Base-by-base conservation (phyloP, 1,284 basidiomycete genomes). In the Spongiforma sp. region DNA sequence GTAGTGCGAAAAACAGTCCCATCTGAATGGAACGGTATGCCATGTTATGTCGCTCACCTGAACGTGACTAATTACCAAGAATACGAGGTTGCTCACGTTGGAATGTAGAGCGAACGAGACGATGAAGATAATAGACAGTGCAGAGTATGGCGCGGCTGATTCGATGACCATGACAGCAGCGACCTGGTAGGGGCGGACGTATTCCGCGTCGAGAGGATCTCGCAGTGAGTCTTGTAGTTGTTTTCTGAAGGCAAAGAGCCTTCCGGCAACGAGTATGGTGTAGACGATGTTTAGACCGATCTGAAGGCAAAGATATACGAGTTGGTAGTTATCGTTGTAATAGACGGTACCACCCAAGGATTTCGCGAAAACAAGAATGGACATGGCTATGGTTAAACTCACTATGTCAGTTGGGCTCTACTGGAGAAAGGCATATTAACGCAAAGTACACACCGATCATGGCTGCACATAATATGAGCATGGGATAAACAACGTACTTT, bases 301-400 rank as follows among this genome's bases (percentile, higher is more conserved):
- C 32, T 78, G 67, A 7, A 78, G 65, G 52, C 56, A 68, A 43
- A 79, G 68, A 57, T 75, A 78, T 10, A 66, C 69, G 19, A 78
- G 68, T 54, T 77, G 66, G 6, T 62, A 37, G 34, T 69, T 64
- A 59, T 72, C 67, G 61, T 73, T 66, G 60, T 70, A 69, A 65
- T 77, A 75, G 26, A 69, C 41, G 11, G 66, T 61, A 26, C 67
- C 62, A 21, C 43, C 69, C 6, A n/a, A n/a, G n/a, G 69, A 62
- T 56, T 69, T 64, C 7, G 65, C 64, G 33, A 78, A 65, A 56
- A 78, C 65, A n/a, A 71, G 52, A 17, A 73, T 68, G 14, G 75
- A 68, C 59, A 71, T 65, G n/a, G 56, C 72, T 78, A 41, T 12
- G 28, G 34, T 17, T n/a, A n/a, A n/a, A n/a, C n/a, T n/a, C n/a